Percentiles rank a stretch among this genome's conserved stretches.
These are phyloP conservation scores for Eutrema heterophyllum DNA, from an alignment of 345 rosid species.

Conservation along the genomic window DNA sequence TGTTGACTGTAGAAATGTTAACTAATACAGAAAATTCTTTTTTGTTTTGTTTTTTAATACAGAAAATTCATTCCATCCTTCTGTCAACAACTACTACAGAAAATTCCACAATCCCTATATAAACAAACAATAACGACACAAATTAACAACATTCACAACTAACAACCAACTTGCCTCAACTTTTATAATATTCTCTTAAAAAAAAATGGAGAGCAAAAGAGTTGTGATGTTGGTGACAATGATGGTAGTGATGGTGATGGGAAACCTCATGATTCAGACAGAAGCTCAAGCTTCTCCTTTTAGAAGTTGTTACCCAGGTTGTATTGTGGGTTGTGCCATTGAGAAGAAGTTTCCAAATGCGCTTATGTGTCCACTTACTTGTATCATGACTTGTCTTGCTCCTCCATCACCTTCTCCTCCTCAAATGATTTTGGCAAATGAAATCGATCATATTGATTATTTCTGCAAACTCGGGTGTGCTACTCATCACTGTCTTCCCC, in stretches of 20 bases:
- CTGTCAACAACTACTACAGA: neutral
- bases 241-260: conserved; percentile 18
- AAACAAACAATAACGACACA: conserved; percentile 9
- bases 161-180: neutral
- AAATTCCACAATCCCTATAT: neutral
- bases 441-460: neutral
- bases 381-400: conserved; percentile 6
- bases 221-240: neutral
- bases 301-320: neutral
- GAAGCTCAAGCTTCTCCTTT: conserved; percentile 16
- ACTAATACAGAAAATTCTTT: neutral
- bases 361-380: conserved; percentile 11
- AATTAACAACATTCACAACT: neutral
- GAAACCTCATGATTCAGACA: conserved; percentile 10
- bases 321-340: neutral
- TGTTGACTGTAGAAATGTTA: neutral
- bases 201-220: conserved; percentile 16
- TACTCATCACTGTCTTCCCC: conserved; percentile 7
- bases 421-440: neutral
- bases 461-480: conserved; percentile 27
- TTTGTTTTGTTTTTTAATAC: too few relatives aligned
- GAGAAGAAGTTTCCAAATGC: neutral
- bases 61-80: neutral
- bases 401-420: neutral
- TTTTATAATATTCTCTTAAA: neutral